Evolutionary conservation across 2,329 filamentous ascomycete species (phyloP).

Genomic region (Pseudocercospora musae): DNA sequence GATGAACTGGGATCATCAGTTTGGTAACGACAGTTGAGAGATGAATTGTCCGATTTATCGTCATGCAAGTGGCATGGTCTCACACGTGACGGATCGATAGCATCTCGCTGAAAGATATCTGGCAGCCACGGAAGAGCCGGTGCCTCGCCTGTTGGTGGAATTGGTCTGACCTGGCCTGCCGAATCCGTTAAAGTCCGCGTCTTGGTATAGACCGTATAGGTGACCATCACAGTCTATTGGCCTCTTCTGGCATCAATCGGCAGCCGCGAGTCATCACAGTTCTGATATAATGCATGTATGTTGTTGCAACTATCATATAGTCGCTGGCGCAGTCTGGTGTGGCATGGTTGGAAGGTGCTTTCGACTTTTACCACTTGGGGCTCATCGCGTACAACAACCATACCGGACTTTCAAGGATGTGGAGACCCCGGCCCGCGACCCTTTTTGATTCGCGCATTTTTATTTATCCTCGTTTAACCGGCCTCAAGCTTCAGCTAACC

Average conservation of each 20-base stretch:
- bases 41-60: too few relatives aligned
- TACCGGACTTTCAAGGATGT: background rate
- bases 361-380: background rate
- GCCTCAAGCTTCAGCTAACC: background rate
- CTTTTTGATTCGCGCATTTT: conserved; percentile 7
- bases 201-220: background rate
- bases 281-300: too few relatives aligned
- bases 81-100: background rate
- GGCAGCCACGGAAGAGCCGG: background rate
- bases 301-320: too few relatives aligned
- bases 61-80: too few relatives aligned
- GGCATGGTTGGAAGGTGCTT: too few relatives aligned
- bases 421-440: background rate
- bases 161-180: background rate
- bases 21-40: too few relatives aligned
- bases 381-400: background rate
- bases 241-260: too few relatives aligned
- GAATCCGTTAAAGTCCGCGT: conserved; percentile 2
- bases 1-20: too few relatives aligned
- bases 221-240: background rate
- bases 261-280: too few relatives aligned
- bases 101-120: conserved; percentile 10
- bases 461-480: conserved; percentile 8
- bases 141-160: conserved; percentile 9
- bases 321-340: too few relatives aligned